Base-by-base conservation (phyloP, 2,329 filamentous ascomycete genomes). In the Cladosporium sp. region DNA sequence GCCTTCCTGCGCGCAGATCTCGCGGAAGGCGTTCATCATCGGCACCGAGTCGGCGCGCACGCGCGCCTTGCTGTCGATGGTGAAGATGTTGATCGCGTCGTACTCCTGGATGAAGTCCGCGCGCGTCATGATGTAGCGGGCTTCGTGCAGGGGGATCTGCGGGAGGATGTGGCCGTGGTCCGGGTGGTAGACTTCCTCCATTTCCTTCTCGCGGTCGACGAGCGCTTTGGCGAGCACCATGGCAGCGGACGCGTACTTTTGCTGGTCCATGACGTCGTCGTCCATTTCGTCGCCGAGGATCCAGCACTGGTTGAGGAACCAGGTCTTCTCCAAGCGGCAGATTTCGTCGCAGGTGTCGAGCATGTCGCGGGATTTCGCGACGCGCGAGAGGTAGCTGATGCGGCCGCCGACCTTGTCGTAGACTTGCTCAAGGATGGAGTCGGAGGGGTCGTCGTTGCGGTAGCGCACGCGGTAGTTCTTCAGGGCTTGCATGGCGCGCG, bases 261-360 rank as follows among this genome's bases (percentile, higher is more conserved):
- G 93, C 78, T 97, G 91, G 74, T 97, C 92, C 89, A 98, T 98
- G 71, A 97, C 95, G 75, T 99, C 95, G 78, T 98, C 95, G 72
- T 98, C 95, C 89, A 90, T 93, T 69, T 89, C 88, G 67, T 80
- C 82, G 21, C 91, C 91, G 1, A 93, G 82, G 63, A 93, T 91
- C 82, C 90, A 90, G 75, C 90, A 92, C 74, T 90, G 88, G 78
- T 92, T 93, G 23, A 93, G 78, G 71, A 93, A 89, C 91, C 91
- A 93, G 0, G 87, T 89, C 75, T 91, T 91, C 74, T 93, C 91
- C 46, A 84, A 85, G 40, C 86, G 81, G 72, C 86, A 89, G 69
- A 93, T 92, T 23, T 84, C 78, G 52, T 95, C 81, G 77, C 93
- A 97, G 33, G 90, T 92, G 28, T 80, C 80, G 23, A 94, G 77